Conservation (phyloP, 345 rosid species). For the Odontarrhena argentea region DNA sequence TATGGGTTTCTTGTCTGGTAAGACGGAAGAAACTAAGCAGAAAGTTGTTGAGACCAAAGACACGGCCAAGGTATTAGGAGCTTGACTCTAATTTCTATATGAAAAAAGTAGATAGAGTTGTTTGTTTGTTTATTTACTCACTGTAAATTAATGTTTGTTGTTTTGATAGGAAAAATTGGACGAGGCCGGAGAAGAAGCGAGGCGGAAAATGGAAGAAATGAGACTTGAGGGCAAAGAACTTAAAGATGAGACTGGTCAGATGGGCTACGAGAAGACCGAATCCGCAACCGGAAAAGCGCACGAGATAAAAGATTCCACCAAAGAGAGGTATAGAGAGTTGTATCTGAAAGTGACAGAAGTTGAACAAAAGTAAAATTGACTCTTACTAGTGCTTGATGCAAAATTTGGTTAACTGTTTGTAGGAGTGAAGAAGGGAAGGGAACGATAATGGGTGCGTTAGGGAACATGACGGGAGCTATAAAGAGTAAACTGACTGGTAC, state of each 20-base stretch:
- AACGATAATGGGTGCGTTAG: constrained; percentile 44
- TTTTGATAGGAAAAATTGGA: constrained; percentile 46
- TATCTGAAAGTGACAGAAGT: background rate
- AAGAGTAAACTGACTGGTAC: constrained; percentile 46
- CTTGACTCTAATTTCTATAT: background rate
- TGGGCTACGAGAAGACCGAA: constrained; percentile 48
- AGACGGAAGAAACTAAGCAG: constrained; percentile 60
- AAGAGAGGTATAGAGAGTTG: background rate
- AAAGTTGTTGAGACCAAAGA: constrained; percentile 53
- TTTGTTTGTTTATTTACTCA: constrained; percentile 2
- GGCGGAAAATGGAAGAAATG: constrained; percentile 61
- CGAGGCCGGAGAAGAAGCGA: constrained; percentile 56
- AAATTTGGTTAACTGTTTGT: background rate
- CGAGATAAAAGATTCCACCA: constrained; percentile 6
- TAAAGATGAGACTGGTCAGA: constrained; percentile 37
- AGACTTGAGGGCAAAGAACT: constrained; percentile 44
- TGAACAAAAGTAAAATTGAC: too few relatives aligned
- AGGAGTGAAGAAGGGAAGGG: constrained; percentile 48
- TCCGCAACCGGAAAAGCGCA: constrained; percentile 42
- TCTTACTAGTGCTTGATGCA: too few relatives aligned
- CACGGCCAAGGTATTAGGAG: constrained; percentile 43
- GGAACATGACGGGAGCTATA: constrained; percentile 47
- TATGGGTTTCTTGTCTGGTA: constrained; percentile 54
- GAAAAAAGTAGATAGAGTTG: background rate
- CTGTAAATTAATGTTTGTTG: constrained; percentile 31